Conservation (phyloP, 805 yeast species). For the Starmerella cellae region DNA sequence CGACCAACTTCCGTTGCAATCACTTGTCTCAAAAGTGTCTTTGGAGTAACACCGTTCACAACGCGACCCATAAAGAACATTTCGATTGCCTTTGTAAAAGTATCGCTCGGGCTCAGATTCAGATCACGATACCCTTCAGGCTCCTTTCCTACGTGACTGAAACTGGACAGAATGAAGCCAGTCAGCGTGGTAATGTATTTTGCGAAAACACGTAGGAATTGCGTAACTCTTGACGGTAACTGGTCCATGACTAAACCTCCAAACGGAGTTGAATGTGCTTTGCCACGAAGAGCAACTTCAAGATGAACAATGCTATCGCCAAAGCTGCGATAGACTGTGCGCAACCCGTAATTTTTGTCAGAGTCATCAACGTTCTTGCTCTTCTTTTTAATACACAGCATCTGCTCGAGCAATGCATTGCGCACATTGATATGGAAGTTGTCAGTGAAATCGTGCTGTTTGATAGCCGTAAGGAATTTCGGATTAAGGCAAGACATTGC, state of each 20-base stretch:
- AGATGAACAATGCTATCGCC: constrained; percentile 11
- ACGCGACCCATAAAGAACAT: constrained; percentile 11
- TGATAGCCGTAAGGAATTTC: constrained; percentile 7
- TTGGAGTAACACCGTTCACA: constrained; percentile 5
- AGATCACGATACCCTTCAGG: constrained; percentile 1
- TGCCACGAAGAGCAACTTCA: constrained; percentile 20
- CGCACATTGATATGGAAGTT: constrained; percentile 11
- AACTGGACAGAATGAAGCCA: constrained; percentile 11
- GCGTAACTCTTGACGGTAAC: constrained; percentile 15
- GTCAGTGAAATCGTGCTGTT: constrained; percentile 8
- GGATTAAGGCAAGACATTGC: constrained; percentile 5
- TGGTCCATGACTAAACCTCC: constrained; percentile 41
- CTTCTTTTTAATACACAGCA: constrained; percentile 11
- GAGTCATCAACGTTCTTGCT: background rate
- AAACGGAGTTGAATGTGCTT: constrained; percentile 17
- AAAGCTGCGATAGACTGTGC: constrained; percentile 7
- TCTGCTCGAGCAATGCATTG: constrained; percentile 13
- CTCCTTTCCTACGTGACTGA: constrained; percentile 5
- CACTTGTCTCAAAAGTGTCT: constrained; percentile 6
- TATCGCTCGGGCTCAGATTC: constrained; percentile 1
- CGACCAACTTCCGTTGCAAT: constrained; percentile 8
- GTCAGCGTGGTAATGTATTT: constrained; percentile 16
- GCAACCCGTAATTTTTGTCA: constrained; percentile 10
- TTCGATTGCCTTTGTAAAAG: constrained; percentile 9
- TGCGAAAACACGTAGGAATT: constrained; percentile 18